Evolutionary conservation across 345 rosid genomes (phyloP).

Genomic region (Boechera retrofracta): DNA sequence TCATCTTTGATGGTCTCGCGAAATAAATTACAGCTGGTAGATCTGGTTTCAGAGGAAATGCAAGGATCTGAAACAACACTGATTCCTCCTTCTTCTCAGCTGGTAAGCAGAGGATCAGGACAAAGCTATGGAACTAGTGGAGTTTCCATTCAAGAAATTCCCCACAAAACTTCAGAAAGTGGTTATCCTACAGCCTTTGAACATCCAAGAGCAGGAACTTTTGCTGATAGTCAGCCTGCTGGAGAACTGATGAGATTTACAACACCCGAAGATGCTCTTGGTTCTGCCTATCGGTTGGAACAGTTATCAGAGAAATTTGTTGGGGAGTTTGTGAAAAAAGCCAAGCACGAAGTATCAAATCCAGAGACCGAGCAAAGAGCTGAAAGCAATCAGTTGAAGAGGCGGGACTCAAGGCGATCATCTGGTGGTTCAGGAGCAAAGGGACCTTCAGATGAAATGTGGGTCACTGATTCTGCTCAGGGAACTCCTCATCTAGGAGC

Average conservation of each 20-base stretch:
- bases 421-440: constrained; percentile 63
- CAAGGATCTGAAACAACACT: constrained; percentile 54
- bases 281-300: constrained; percentile 67
- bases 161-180: constrained; percentile 54
- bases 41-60: constrained; percentile 48
- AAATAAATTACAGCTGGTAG: constrained; percentile 45
- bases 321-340: constrained; percentile 76
- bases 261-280: constrained; percentile 63
- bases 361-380: constrained; percentile 53
- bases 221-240: constrained; percentile 42
- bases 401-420: constrained; percentile 48
- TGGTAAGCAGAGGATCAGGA: constrained; percentile 50
- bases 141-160: constrained; percentile 47
- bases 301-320: constrained; percentile 60
- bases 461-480: constrained; percentile 72
- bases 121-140: constrained; percentile 41
- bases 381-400: constrained; percentile 50
- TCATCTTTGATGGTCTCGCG: constrained; percentile 51
- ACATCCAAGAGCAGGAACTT: constrained; percentile 45
- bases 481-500: constrained; percentile 54
- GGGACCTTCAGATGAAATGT: constrained; percentile 89
- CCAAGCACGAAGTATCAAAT: constrained; percentile 56
- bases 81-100: constrained; percentile 65
- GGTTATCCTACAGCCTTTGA: constrained; percentile 43
- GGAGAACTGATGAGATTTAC: constrained; percentile 44